phyloP scores from a whole-genome alignment of 257 asterid genomes.

The Solanum microdontum region DNA sequence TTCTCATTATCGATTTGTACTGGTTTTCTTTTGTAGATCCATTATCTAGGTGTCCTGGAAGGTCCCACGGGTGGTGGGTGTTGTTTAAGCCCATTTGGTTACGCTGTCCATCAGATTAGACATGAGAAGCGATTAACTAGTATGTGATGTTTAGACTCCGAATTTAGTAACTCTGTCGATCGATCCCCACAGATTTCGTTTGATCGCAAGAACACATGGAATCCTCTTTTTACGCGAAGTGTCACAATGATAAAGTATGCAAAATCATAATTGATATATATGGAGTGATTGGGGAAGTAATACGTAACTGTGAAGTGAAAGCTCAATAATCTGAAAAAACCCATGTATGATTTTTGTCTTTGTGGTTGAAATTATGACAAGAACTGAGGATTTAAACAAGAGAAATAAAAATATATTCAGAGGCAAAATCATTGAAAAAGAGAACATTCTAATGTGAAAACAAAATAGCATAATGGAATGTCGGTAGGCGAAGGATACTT shows the following conservation, averaged over 20 bases:
- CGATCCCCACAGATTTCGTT: neutral
- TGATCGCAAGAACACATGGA: neutral
- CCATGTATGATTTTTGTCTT: neutral
- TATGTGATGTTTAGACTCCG: neutral
- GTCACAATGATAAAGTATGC: neutral
- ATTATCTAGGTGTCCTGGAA: neutral
- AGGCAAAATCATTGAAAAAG: neutral
- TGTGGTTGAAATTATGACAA: neutral
- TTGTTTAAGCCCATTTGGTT: neutral
- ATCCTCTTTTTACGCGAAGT: neutral
- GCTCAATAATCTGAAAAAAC: neutral
- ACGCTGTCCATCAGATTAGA: neutral
- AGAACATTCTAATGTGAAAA: neutral
- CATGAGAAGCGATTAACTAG: neutral
- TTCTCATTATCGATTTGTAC: neutral
- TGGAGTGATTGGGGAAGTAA: neutral
- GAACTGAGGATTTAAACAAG: neutral
- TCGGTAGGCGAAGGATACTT: neutral
- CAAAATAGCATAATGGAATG: neutral
- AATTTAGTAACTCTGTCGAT: neutral
- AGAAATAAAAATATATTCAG: neutral
- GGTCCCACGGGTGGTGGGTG: neutral
- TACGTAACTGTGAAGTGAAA: neutral
- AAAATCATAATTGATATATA: neutral
- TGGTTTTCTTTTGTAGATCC: neutral